Base-by-base conservation (phyloP, 345 rosid genomes). In the Garcia nutans region DNA sequence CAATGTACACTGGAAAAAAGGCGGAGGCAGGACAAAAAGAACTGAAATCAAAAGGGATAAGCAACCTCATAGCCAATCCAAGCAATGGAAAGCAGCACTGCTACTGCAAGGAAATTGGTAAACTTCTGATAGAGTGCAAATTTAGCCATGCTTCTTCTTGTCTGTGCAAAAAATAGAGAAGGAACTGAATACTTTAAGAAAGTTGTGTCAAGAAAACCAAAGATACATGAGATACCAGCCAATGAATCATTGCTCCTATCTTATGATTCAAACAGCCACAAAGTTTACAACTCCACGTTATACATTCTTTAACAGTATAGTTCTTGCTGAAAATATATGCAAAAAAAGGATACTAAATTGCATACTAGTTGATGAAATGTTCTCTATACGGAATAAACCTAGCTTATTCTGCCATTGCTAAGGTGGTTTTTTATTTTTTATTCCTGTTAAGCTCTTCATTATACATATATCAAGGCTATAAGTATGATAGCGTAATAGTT, bases 41-140 rank as follows among this genome's bases (percentile, higher is more conserved):
- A 50, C 55, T 50, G 5, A 50, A 50, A 50, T 11, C 19, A 50
- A 50, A 50, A 50, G 37, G 49, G 62, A 42, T 41, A 19, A 75
- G 69, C 47, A 57, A 87, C 90, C 88, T 85, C 88, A 33, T 80
- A 82, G 26, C 90, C 88, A 41, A 87, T 84, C 88, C 88, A 85
- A 65, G 85, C 86, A 75, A 85, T 61, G 45, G 90, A 87, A 52
- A 87, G 77, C 70, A 85, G 81, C 74, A 87, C 87, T 26, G 87
- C 77, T 59, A 84, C 71, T 54, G 90, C 87, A 65, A 87, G 88
- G 23, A 77, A 77, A 83, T 87, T 87, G 61, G 90, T 82, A 62
- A 87, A 87, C 74, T 73, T 87, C 80, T 71, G 84, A 56, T 87
- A 87, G 59, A 87, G 83, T 16, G 82, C 88, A 80, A 87, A 79